phyloP scores from a whole-genome alignment of 164 flowering plant species.

The Annona cherimola region DNA sequence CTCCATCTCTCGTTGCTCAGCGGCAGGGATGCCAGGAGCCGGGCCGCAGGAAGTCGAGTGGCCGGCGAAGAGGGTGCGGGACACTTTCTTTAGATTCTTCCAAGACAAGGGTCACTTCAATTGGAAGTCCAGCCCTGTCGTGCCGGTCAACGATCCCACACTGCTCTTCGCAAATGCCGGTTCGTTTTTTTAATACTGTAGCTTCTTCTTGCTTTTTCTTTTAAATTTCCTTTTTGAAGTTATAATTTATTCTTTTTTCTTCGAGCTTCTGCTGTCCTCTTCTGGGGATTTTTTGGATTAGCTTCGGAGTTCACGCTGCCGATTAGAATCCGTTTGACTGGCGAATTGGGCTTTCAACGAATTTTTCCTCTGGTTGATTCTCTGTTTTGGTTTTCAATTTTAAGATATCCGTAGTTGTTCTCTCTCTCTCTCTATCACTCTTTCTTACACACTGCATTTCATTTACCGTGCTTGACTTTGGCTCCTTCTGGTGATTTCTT shows the following conservation, averaged over 20 bases:
- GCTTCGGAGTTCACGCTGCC: not conserved
- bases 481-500: too few relatives aligned
- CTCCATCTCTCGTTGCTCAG: not conserved
- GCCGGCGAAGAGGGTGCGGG: constrained; percentile 72
- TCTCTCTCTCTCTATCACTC: too few relatives aligned
- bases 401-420: too few relatives aligned
- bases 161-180: constrained; percentile 96
- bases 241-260: not conserved
- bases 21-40: constrained; percentile 17
- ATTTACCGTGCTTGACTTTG: too few relatives aligned
- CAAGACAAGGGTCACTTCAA: constrained; percentile 54
- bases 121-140: constrained; percentile 90
- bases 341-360: too few relatives aligned
- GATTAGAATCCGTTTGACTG: not conserved
- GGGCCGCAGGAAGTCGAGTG: constrained; percentile 37
- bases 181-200: constrained; percentile 10
- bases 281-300: not conserved
- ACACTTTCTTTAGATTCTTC: constrained; percentile 71
- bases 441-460: too few relatives aligned
- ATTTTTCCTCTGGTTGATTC: too few relatives aligned
- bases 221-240: not conserved
- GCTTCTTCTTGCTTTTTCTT: not conserved
- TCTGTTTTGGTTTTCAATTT: not conserved
- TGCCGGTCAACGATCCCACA: constrained; percentile 86
- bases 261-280: not conserved